Evolutionary conservation across 768 basidiomycete species (phyloP), one percentile per base, ranked within the genome.

Genomic region (Lactarius indigo): DNA sequence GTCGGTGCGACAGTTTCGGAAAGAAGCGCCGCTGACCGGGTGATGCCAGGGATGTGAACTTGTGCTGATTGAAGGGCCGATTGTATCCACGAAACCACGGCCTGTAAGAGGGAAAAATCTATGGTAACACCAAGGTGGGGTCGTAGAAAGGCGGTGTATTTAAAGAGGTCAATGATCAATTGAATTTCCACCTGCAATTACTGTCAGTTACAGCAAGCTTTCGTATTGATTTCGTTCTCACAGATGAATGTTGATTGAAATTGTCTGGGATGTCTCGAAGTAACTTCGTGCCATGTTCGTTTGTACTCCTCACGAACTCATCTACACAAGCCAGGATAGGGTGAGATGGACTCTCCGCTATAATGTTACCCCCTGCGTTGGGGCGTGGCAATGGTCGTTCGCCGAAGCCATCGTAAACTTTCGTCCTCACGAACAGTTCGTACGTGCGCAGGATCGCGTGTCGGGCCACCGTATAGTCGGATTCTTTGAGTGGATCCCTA

Each of bases 71-170:
- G 73, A 3, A 71, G 63, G 37, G 28, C 59, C 3, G 66, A 64
- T 20, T 63, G 61, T 35, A 93, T 79, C 83, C 85, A 83, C 5
- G 75, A 78, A 3, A 84, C 81, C 35, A 90, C 75, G 10, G 87
- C 84, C 65, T 85, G 85, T 17, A 88, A 77, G 2, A 83, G 80
- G 1, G 90, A 92, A 72, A 89, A 89, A 26, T 71, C 58, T 17
- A 71, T 2, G 26, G 37, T 50, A 50, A 42, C 47, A 31, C 23
- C 9, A 33, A 44, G 57, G 39, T 52, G 41, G 10, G 30, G 37
- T 13, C 35, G 60, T 23, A 71, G 37, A 37, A 66, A 69, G 31
- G 50, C 13, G 5, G 56, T 39, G 26, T 58, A 64, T 59, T 67
- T 71, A 1, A 70, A 63, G 18, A 71, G 63, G 26, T 63, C 64